Conservation (phyloP, 192 early-diverging fungal species). For the Thamnidium elegans region DNA sequence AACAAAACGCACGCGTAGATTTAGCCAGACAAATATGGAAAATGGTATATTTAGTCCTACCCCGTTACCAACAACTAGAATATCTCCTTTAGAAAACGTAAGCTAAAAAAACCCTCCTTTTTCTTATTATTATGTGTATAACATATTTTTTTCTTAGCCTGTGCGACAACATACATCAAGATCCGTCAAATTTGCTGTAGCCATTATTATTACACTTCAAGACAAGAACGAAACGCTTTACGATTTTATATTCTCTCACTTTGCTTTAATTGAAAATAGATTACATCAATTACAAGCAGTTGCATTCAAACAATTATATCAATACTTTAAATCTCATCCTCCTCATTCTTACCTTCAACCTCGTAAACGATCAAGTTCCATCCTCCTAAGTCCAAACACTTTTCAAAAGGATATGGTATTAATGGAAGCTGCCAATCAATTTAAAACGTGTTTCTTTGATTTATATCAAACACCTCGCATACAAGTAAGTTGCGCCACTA, state of each 20-base stretch:
- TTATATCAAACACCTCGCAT: slow-evolving; percentile 55
- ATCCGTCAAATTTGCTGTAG: slow-evolving; percentile 51
- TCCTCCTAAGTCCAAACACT: slow-evolving; percentile 35
- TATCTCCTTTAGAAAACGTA: slow-evolving; percentile 7
- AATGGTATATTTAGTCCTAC: slow-evolving; percentile 55
- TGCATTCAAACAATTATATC: slow-evolving; percentile 40
- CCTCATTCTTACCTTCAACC: background rate
- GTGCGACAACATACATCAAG: slow-evolving; percentile 40
- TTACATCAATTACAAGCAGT: slow-evolving; percentile 53
- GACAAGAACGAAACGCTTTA: slow-evolving; percentile 41
- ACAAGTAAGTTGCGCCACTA: slow-evolving; percentile 38
- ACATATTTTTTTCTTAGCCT: slow-evolving; percentile 5
- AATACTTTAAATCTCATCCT: slow-evolving; percentile 17
- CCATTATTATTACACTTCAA: slow-evolving; percentile 49
- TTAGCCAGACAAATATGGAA: slow-evolving; percentile 57
- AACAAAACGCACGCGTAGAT: slow-evolving; percentile 40
- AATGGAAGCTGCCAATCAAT: slow-evolving; percentile 42
- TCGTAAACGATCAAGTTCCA: slow-evolving; percentile 3
- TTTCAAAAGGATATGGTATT: slow-evolving; percentile 50
- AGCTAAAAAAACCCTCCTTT: background rate
- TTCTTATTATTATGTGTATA: background rate
- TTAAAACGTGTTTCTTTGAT: slow-evolving; percentile 44
- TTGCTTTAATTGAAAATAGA: slow-evolving; percentile 53
- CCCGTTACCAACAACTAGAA: slow-evolving; percentile 43
- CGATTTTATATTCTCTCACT: slow-evolving; percentile 58